Evolutionary conservation across 805 yeast genomes (phyloP).

Genomic region (Schizosaccharomyces lindneri): DNA sequence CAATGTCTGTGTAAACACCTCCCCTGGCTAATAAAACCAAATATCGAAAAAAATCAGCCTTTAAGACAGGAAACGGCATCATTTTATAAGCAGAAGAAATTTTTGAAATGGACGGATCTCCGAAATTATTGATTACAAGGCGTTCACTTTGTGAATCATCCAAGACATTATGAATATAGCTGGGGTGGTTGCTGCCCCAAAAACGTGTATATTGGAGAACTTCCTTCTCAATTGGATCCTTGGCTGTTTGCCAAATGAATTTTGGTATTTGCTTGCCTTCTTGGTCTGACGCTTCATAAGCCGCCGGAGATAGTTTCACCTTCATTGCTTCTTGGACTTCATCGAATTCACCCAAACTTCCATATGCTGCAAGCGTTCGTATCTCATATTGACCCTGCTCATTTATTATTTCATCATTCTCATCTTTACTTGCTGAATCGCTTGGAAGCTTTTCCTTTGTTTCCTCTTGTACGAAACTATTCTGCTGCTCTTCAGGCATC

Average conservation of each 20-base stretch:
- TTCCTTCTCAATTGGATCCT: not conserved
- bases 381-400: too few relatives aligned
- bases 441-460: too few relatives aligned
- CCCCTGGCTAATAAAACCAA: constrained; percentile 71
- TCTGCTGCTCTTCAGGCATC: not conserved
- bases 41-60: constrained; percentile 86
- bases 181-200: not conserved
- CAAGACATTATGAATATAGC: not conserved
- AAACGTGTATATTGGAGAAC: not conserved
- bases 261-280: not conserved
- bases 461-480: too few relatives aligned
- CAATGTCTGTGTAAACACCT: constrained; percentile 81
- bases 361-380: too few relatives aligned
- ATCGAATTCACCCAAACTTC: too few relatives aligned
- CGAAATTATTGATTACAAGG: not conserved
- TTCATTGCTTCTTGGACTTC: not conserved
- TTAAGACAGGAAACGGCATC: constrained; percentile 59
- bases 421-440: too few relatives aligned
- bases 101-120: not conserved
- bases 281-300: not conserved
- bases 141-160: not conserved
- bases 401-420: too few relatives aligned
- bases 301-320: not conserved
- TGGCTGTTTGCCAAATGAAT: not conserved
- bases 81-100: constrained; percentile 48